Percentiles rank a stretch among this genome's conserved stretches.
Evolutionary conservation across 345 rosid species (phyloP).

Genomic region (Pistacia integerrima): DNA sequence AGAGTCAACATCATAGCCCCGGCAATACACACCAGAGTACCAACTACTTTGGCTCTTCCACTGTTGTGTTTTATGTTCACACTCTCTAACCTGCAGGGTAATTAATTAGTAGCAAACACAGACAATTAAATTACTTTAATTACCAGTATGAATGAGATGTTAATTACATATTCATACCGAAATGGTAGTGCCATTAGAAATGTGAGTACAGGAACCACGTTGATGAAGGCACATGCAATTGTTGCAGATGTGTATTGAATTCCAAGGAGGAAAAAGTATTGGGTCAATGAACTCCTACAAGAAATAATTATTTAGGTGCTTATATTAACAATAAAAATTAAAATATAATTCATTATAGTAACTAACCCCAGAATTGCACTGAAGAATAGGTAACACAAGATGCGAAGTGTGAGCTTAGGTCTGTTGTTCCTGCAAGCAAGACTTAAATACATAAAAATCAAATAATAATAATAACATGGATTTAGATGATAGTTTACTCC

Average conservation of each 20-base stretch:
- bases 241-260: constrained; percentile 69
- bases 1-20: constrained; percentile 45
- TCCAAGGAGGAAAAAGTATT: constrained; percentile 62
- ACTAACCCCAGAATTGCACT: constrained; percentile 67
- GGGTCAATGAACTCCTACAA: constrained; percentile 61
- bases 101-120: not conserved
- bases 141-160: not conserved
- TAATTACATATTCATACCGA: constrained; percentile 38
- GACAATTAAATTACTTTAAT: not conserved
- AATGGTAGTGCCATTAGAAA: constrained; percentile 62
- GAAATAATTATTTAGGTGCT: not conserved
- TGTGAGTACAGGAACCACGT: constrained; percentile 65
- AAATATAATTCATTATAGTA: not conserved
- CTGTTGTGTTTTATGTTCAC: constrained; percentile 37
- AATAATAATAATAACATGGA: too few species aligned
- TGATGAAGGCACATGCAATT: constrained; percentile 61
- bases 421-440: constrained; percentile 51
- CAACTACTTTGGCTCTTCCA: constrained; percentile 47
- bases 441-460: not conserved
- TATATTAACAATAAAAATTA: too few species aligned
- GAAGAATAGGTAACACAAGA: constrained; percentile 52
- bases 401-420: constrained; percentile 55
- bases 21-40: constrained; percentile 44
- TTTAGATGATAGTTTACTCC: not conserved
- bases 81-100: constrained; percentile 48